phyloP scores from a whole-genome alignment of 2,329 filamentous ascomycete species.

The Fonsecaea pedrosoi region DNA sequence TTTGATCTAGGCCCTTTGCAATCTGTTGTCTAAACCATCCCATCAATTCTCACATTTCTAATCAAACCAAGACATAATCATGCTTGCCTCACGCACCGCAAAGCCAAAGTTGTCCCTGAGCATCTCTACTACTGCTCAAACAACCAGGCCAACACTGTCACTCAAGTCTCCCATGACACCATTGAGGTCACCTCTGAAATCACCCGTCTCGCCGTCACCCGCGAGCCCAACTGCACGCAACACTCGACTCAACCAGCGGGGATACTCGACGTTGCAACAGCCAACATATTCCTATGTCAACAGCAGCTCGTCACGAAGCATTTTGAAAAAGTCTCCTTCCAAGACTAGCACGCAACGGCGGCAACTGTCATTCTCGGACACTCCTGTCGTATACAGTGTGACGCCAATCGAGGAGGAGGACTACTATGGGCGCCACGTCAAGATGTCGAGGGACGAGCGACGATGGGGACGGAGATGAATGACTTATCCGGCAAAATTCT shows the following conservation, averaged over 20 bases:
- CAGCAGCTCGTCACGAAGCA: conserved; percentile 54
- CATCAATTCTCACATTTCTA: conserved; percentile 8
- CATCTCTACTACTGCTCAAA: conserved; percentile 48
- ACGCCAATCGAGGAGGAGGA: conserved; percentile 58
- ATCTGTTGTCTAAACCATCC: conserved; percentile 8
- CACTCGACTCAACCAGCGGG: conserved; percentile 46
- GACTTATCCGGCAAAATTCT: background rate
- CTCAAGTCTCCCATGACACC: conserved; percentile 51
- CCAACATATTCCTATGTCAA: conserved; percentile 53
- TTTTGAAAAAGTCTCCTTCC: conserved; percentile 53
- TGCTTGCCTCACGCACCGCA: conserved; percentile 51
- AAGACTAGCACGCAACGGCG: conserved; percentile 41
- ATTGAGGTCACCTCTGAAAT: conserved; percentile 53
- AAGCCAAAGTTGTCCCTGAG: conserved; percentile 57
- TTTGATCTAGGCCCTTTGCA: background rate
- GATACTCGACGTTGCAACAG: conserved; percentile 50
- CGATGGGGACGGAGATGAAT: conserved; percentile 51
- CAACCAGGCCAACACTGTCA: conserved; percentile 48
- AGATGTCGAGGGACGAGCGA: conserved; percentile 55
- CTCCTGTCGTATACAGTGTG: conserved; percentile 55
- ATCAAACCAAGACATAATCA: conserved; percentile 36
- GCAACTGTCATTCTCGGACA: conserved; percentile 52
- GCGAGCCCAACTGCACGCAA: conserved; percentile 52
- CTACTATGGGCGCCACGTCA: conserved; percentile 56
- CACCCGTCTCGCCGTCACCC: conserved; percentile 52